These are phyloP conservation scores for Eucalyptus sp. DNA, from an alignment of 345 rosid species.

Conservation along the genomic window DNA sequence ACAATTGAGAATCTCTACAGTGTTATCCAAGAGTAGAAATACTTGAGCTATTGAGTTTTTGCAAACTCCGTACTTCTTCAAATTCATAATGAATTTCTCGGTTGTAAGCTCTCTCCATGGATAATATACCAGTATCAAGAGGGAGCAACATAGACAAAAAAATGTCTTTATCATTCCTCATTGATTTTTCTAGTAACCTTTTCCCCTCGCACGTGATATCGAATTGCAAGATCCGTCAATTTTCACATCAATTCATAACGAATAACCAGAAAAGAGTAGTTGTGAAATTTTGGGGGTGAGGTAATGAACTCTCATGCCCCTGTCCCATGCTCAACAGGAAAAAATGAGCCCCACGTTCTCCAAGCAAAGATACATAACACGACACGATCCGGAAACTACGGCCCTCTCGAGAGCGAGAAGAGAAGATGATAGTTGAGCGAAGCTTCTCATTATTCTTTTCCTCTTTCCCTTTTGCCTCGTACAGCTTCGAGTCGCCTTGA, in stretches of 20 bases:
- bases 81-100: not conserved
- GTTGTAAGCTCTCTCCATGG: accelerated
- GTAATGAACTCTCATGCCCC: not conserved
- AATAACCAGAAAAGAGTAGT: not conserved
- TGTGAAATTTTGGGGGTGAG: not conserved
- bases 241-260: too few species aligned
- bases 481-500: not conserved
- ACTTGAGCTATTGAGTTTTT: accelerated
- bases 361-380: not conserved
- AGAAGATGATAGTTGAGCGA: not conserved
- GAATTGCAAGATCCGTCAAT: not conserved
- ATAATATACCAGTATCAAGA: not conserved
- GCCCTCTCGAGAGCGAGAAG: accelerated
- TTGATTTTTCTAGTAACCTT: not conserved
- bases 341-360: not conserved
- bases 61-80: accelerated
- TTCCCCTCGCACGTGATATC: not conserved
- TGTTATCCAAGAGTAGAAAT: not conserved
- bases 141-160: not conserved
- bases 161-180: not conserved
- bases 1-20: not conserved
- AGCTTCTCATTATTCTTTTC: not conserved
- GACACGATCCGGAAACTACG: not conserved
- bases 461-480: not conserved
- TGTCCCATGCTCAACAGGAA: not conserved